Evolutionary conservation across 2,329 filamentous ascomycete species (phyloP), one percentile per base, ranked within the genome.

Genomic region (Ilyonectria destructans): DNA sequence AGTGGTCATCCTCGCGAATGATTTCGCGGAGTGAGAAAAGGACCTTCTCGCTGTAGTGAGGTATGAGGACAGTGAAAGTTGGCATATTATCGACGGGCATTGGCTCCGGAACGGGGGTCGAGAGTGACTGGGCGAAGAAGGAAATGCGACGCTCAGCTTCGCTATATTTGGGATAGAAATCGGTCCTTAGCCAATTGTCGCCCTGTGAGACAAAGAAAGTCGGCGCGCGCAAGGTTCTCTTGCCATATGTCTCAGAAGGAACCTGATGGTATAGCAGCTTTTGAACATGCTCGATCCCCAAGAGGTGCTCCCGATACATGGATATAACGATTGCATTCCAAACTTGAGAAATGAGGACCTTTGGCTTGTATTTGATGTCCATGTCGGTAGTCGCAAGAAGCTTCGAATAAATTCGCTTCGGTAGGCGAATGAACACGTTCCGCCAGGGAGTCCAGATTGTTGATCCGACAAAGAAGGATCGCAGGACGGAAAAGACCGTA

Each of bases 321-420:
- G 96, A 99, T 76, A 99, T 99, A 80, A 99, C 94, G 70, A 99
- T 96, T 67, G 96, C 96, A 78, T 99, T 99, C 96, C 96, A 99
- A 68, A 99, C 95, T 82, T 99, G 96, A 0, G 96, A 99, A 74
- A 99, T 98, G 45, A 99, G 86, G 1, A 99, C 96, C 86, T 99
- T 99, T 0, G 96, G 96, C 85, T 99, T 99, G 86, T 99, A 99
- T 87, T 99, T 99, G 87, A 99, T 99, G 84, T 99, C 96, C 96
- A 99, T 99, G 79, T 99, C 96, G 2, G 96, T 98, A 0, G 96
- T 99, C 0, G 96, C 96, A 29, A 99, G 86, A 54, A 99, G 90
- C 87, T 99, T 99, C 31, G 96, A 99, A 84, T 99, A 99, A 76
- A 99, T 97, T 85, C 96, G 95, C 89, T 99, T 99, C 0, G 96